phyloP scores from a whole-genome alignment of 2,329 filamentous ascomycete genomes.

The Fonsecaea monophora region DNA sequence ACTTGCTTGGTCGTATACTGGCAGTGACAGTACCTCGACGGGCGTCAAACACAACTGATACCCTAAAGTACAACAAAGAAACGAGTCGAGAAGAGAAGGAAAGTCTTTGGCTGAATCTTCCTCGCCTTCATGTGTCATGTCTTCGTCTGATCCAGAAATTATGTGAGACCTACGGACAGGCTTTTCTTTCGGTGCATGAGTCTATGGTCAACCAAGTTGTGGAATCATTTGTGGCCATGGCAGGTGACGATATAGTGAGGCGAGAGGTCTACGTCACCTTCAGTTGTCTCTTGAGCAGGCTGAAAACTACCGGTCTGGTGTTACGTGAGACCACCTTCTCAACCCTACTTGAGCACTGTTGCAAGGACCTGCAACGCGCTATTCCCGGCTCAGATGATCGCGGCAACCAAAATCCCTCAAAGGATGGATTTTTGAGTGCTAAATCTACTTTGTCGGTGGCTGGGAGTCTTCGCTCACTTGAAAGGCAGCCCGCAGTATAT shows the following conservation, averaged over 20 bases:
- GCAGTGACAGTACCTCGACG: slow-evolving; percentile 64
- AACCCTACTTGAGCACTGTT: slow-evolving; percentile 70
- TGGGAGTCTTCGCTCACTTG: neutral
- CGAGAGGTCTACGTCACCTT: slow-evolving; percentile 66
- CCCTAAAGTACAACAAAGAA: slow-evolving; percentile 72
- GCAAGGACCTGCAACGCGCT: slow-evolving; percentile 66
- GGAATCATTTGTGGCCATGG: slow-evolving; percentile 70
- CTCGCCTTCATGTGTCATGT: slow-evolving; percentile 75
- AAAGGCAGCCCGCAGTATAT: slow-evolving; percentile 51
- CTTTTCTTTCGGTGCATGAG: slow-evolving; percentile 65
- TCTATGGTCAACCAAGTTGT: slow-evolving; percentile 73
- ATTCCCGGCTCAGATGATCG: neutral
- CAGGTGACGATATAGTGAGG: slow-evolving; percentile 61
- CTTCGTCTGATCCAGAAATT: slow-evolving; percentile 68
- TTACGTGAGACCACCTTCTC: slow-evolving; percentile 68
- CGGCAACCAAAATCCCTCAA: neutral
- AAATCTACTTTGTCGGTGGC: slow-evolving; percentile 2
- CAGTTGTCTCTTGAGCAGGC: slow-evolving; percentile 63
- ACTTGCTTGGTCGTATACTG: slow-evolving; percentile 73
- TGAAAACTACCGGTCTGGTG: slow-evolving; percentile 72
- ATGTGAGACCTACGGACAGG: slow-evolving; percentile 63
- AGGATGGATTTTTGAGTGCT: slow-evolving; percentile 8
- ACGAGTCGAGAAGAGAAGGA: slow-evolving; percentile 82
- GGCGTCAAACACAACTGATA: slow-evolving; percentile 48
- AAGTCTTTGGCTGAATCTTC: slow-evolving; percentile 74